Percentiles rank a stretch among this genome's conserved stretches.
phyloP scores from a whole-genome alignment of 441 rosid genomes.

The Pelargonium fulgidum region DNA sequence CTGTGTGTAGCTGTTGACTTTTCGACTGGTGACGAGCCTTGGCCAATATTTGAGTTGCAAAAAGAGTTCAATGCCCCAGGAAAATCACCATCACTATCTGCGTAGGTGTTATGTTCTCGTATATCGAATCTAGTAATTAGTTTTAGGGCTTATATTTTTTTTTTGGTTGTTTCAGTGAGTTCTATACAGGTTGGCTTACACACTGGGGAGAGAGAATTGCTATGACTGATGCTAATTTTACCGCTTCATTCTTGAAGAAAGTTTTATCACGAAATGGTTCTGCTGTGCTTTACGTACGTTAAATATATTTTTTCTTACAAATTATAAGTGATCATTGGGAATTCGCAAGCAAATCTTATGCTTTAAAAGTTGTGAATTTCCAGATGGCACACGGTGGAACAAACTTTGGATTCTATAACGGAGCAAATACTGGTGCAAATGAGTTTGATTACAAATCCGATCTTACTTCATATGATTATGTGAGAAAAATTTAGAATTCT shows the following conservation, averaged over 20 bases:
- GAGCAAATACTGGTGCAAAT: slow-evolving; percentile 71
- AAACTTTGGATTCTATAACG: slow-evolving; percentile 89
- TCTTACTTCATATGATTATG: slow-evolving; percentile 94
- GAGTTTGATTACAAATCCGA: slow-evolving; percentile 80
- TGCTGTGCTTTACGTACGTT: slow-evolving; percentile 85
- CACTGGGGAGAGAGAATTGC: slow-evolving; percentile 90
- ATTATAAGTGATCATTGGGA: slow-evolving; percentile 12
- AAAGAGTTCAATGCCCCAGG: slow-evolving; percentile 87
- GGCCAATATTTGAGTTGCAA: slow-evolving; percentile 81
- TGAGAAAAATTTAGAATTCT: slow-evolving; percentile 22
- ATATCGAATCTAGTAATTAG: background rate
- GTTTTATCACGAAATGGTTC: slow-evolving; percentile 74
- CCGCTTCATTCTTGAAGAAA: slow-evolving; percentile 68
- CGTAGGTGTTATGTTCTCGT: slow-evolving; percentile 43
- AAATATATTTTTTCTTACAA: background rate
- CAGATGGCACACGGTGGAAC: slow-evolving; percentile 99
- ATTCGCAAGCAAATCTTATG: slow-evolving; percentile 10
- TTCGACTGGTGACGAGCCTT: slow-evolving; percentile 68
- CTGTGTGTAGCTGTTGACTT: slow-evolving; percentile 75
- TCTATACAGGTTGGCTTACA: slow-evolving; percentile 96
- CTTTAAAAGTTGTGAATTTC: slow-evolving; percentile 18
- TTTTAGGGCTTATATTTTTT: slow-evolving; percentile 18
- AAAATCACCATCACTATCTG: slow-evolving; percentile 86
- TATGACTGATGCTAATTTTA: slow-evolving; percentile 51
- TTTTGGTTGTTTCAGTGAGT: slow-evolving; percentile 52